phyloP scores from a whole-genome alignment of 148 eudicot species.

The Camellia granthamiana region DNA sequence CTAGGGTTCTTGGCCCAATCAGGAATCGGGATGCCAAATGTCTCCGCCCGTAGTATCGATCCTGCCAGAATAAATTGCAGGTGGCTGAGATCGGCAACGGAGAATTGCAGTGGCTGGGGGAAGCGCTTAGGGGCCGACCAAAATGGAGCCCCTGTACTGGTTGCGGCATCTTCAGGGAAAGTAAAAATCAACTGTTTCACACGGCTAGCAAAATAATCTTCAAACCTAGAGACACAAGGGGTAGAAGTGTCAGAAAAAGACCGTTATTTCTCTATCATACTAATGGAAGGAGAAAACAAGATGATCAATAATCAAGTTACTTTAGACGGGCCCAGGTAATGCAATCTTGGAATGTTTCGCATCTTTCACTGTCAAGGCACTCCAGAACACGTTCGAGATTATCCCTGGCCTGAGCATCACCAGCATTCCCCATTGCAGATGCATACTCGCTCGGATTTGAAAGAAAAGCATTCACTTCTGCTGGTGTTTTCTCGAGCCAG shows the following conservation, averaged over 20 bases:
- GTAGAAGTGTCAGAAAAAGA: slow-evolving; percentile 13
- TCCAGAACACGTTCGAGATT: slow-evolving; percentile 73
- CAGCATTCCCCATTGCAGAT: slow-evolving; percentile 71
- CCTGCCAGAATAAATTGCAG: slow-evolving; percentile 70
- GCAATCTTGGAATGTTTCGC: slow-evolving; percentile 83
- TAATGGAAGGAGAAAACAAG: not conserved
- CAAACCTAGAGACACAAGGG: slow-evolving; percentile 56
- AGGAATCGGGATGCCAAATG: slow-evolving; percentile 80
- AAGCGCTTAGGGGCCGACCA: slow-evolving; percentile 98
- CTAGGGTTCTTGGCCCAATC: slow-evolving; percentile 73
- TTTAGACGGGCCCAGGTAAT: slow-evolving; percentile 79
- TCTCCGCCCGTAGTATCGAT: slow-evolving; percentile 76
- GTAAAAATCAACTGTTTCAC: slow-evolving; percentile 84
- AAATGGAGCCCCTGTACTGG: slow-evolving; percentile 87
- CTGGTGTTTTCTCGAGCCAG: slow-evolving; percentile 82
- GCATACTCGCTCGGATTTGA: slow-evolving; percentile 65
- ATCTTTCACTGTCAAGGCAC: slow-evolving; percentile 74
- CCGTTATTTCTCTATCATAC: no score
- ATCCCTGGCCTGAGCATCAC: slow-evolving; percentile 90
- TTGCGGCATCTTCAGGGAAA: slow-evolving; percentile 85
- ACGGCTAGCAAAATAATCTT: slow-evolving; percentile 73
- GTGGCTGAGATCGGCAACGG: slow-evolving; percentile 63
- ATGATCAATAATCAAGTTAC: slow-evolving; percentile 31
- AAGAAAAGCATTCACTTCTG: slow-evolving; percentile 85
- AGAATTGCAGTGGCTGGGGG: slow-evolving; percentile 71